Percentiles rank a stretch among this genome's conserved stretches.
phyloP scores from a whole-genome alignment of 176 grass and related monocot species.

The Musa troglodytarum region DNA sequence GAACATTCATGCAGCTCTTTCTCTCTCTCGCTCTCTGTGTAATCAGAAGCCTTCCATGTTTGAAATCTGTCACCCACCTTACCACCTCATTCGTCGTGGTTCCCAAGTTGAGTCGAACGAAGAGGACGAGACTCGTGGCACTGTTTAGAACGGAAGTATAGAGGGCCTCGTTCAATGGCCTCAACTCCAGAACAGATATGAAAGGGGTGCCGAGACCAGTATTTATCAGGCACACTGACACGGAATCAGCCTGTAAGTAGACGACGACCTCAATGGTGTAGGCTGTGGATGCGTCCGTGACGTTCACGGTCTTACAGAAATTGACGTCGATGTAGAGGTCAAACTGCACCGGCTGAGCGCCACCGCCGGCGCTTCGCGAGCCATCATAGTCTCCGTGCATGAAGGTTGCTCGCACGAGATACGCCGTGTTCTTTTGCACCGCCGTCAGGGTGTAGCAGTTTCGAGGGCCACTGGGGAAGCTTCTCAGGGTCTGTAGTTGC shows the following conservation, averaged over 20 bases:
- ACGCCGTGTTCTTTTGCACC: not conserved
- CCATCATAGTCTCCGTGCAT: conserved; percentile 26
- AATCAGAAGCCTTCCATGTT: not conserved
- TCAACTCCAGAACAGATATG: conserved; percentile 43
- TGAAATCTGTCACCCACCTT: conserved; percentile 18
- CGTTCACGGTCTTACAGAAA: conserved; percentile 10
- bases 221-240: conserved; percentile 21
- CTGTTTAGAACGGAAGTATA: conserved; percentile 16
- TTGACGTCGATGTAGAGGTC: conserved; percentile 20
- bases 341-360: conserved; percentile 1
- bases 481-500: not conserved
- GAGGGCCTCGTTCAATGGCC: conserved; percentile 27
- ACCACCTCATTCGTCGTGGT: not conserved
- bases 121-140: conserved; percentile 14
- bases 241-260: not conserved
- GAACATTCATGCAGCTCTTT: too few relatives aligned
- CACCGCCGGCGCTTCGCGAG: not conserved
- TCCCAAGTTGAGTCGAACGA: conserved; percentile 26
- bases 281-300: not conserved
- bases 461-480: conserved; percentile 4
- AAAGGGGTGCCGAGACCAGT: conserved; percentile 42
- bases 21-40: too few relatives aligned
- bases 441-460: conserved; percentile 15
- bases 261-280: conserved; percentile 1
- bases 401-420: conserved; percentile 23